A percentile compares a stretch with the other conserved stretches of the same genome.
Conservation (phyloP, 2,329 filamentous ascomycete species). For the Grosmannia penicillata region DNA sequence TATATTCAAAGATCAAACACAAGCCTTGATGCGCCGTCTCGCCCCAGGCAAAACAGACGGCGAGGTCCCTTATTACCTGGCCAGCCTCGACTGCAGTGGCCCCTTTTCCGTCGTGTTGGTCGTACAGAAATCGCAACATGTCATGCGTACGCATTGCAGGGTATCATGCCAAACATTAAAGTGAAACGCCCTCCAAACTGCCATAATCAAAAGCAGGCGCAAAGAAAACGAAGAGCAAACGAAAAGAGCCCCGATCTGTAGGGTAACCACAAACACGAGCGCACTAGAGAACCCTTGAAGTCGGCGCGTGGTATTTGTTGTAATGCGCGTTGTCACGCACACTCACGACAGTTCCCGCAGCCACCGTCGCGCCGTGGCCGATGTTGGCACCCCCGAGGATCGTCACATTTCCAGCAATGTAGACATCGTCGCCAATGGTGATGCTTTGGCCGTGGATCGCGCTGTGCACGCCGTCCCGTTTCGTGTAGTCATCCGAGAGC, state of each 20-base stretch:
- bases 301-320: no score
- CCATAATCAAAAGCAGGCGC: constrained; percentile 4
- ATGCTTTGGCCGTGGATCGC: constrained; percentile 57
- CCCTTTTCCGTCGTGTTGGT: constrained; percentile 1
- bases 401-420: constrained; percentile 62
- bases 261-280: no score
- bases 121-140: constrained; percentile 6
- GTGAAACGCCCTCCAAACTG: constrained; percentile 1
- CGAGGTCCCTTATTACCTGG: neutral
- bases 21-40: neutral
- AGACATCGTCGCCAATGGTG: constrained; percentile 72
- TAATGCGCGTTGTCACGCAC: no score
- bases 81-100: no score
- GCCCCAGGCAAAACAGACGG: neutral
- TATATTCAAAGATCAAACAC: neutral
- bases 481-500: constrained; percentile 56
- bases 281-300: no score
- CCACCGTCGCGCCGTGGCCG: constrained; percentile 64
- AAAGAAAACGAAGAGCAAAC: neutral
- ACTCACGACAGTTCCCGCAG: constrained; percentile 73
- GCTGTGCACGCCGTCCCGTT: constrained; percentile 59
- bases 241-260: no score
- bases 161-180: constrained; percentile 12
- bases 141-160: constrained; percentile 7
- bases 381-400: constrained; percentile 70